phyloP scores from a whole-genome alignment of 106 monocot species.

The Dendrobium huoshanense region DNA sequence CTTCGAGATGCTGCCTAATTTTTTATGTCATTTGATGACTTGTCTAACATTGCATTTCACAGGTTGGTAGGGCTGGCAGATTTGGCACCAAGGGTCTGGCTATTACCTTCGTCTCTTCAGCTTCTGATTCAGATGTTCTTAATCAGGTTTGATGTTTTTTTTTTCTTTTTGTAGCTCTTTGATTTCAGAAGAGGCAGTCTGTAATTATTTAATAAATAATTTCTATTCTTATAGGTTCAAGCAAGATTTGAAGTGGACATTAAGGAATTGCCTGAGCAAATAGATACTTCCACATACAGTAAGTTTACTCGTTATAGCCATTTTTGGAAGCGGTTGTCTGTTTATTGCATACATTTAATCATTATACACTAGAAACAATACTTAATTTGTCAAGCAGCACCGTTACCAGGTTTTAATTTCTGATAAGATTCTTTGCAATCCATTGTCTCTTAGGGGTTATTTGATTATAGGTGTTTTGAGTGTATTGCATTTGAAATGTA shows the following conservation, averaged over 20 bases:
- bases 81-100: conserved; percentile 99
- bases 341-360: too few relatives aligned
- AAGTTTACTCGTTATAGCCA: conserved; percentile 19
- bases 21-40: neutral
- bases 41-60: neutral
- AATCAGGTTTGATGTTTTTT: conserved; percentile 52
- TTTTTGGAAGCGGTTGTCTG: too few relatives aligned
- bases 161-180: neutral
- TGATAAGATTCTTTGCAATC: too few relatives aligned
- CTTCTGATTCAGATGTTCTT: conserved; percentile 89
- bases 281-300: conserved; percentile 98
- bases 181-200: neutral
- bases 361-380: too few relatives aligned
- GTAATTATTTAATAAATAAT: neutral
- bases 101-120: conserved; percentile 95
- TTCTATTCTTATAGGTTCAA: conserved; percentile 54
- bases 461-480: too few relatives aligned
- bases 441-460: too few relatives aligned
- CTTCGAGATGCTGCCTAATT: neutral
- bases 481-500: too few relatives aligned
- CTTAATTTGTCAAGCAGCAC: too few relatives aligned
- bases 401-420: too few relatives aligned
- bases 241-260: conserved; percentile 99
- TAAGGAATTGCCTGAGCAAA: conserved; percentile 94
- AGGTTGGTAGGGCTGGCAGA: conserved; percentile 90